Percentiles rank a stretch among this genome's conserved stretches.
phyloP scores from a whole-genome alignment of 202 grass and related monocot genomes.

The Zoysia matrella region DNA sequence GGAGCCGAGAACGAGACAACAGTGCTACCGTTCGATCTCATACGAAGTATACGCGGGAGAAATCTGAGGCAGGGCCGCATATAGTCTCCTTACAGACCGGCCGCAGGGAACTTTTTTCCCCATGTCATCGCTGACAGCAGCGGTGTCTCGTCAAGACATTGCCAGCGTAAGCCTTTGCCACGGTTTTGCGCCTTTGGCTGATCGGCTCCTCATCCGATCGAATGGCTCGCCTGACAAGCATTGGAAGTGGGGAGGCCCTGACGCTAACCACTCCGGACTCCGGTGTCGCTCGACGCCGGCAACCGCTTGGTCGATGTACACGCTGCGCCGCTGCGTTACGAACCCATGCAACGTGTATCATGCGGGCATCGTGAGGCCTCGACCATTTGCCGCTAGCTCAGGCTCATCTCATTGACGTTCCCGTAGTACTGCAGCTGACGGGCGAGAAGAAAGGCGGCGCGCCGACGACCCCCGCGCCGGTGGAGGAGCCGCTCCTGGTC shows the following conservation, averaged over 20 bases:
- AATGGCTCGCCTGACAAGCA: constrained; percentile 5
- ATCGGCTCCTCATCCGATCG: background rate
- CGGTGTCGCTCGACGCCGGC: background rate
- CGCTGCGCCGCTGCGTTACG: background rate
- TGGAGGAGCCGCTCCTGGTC: background rate
- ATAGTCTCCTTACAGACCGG: too few relatives aligned
- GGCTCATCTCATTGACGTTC: background rate
- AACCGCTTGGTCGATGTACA: background rate
- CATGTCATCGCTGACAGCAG: background rate
- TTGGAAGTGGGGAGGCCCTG: background rate
- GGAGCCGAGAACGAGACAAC: too few relatives aligned
- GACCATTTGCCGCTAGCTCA: too few relatives aligned
- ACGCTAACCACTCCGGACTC: background rate
- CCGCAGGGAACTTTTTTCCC: too few relatives aligned
- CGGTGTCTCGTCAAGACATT: background rate
- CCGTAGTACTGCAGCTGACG: constrained; percentile 25
- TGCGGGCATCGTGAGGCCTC: too few relatives aligned
- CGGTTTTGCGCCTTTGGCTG: too few relatives aligned
- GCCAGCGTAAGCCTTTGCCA: too few relatives aligned
- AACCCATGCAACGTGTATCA: background rate
- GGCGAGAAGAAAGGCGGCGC: background rate
- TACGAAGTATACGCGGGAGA: too few relatives aligned
- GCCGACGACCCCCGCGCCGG: too few relatives aligned
- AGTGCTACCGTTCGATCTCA: too few relatives aligned
- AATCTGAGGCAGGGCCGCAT: too few relatives aligned